Evolutionary conservation across 495 filamentous ascomycete genomes (phyloP), one percentile per base, ranked within the genome.

Genomic region (Xylaria scruposa): DNA sequence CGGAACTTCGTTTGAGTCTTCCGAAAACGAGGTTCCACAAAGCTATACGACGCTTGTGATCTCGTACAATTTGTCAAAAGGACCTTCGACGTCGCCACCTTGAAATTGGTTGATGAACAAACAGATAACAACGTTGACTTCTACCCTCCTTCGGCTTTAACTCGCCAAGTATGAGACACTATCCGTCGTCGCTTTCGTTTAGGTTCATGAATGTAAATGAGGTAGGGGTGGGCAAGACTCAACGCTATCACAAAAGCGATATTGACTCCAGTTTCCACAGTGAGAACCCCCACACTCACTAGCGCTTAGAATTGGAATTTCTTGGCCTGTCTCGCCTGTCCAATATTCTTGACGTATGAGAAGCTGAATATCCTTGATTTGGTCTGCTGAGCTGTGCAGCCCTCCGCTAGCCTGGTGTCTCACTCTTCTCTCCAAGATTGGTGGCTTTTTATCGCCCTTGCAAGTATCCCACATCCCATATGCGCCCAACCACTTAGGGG

Each of bases 101-200:
- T 38, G 58, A 8, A 2, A 21, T 60, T 49, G 19, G 40, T 49
- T 31, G 36, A 40, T n/a, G 24, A 31, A 29, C 9, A 19, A 26
- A 29, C 9, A 26, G 33, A 26, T 42, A 26, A 36, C 62, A 65
- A 36, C 62, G 40, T 49, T 33, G 4, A 33, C 13, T 19, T 65
- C 26, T 24, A 44, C 9, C 62, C 17, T 33, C 40, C 62, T 49
- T 65, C 62, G 62, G 40, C 42, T 29, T 33, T 46, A 19, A 49
- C 62, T 65, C 62, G 42, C 62, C 42, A 65, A 65, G 15, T 65
- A 36, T 21, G 26, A 33, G 33, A 17, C 38, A 6, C 42, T 15
- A 49, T 29, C 60, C 13, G 38, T 38, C 9, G 31, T 63, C 33
- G 58, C 44, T 63, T 7, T 31, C 26, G 29, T 56, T 26, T 56